Evolutionary conservation across 768 basidiomycete genomes (phyloP), one percentile per base, ranked within the genome.

Genomic region (Mycena alexandri): DNA sequence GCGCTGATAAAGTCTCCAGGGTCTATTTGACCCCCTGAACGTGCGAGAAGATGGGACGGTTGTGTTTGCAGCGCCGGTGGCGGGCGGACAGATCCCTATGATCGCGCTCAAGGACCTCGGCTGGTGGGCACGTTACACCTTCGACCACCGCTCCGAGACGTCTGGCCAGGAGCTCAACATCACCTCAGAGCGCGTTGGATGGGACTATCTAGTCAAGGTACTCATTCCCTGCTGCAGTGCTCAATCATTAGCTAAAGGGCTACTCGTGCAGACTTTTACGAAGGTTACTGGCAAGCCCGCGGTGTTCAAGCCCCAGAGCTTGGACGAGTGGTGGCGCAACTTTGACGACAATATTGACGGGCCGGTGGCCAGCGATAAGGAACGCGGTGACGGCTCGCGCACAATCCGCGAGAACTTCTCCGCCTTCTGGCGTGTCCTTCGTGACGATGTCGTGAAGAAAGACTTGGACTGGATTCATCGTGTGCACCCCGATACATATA

Each of bases 51-150:
- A 83, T 62, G 82, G 82, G 8, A 81, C 82, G 16, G 74, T 79
- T 38, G 78, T 82, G 14, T 83, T 83, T 65, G 81, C 79, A 13
- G 72, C 77, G n/a, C 79, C 81, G 0, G 73, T 82, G 29, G 73
- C 63, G 13, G 74, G 79, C 54, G 81, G 81, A 0, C 75, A 76
- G 50, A 73, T 81, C 41, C 79, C 80, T 25, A 75, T 81, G 74
- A 79, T 83, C 50, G 76, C 81, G 3, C 73, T 83, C 16, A 70
- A 76, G 34, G 82, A 83, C 67, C 74, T 83, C 9, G 82, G 78
- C 24, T 82, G 76, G 75, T 83, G 78, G 77, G 78, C 75, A n/a
- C 77, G 80, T 21, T 82, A 78, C 55, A 79, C 75, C 0, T 79
- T 83, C 60, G 77, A 80, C 68, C 73, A 81, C 59, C 80, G 78